A percentile compares a stretch with the other conserved stretches of the same genome.
These are phyloP conservation scores for Coffea humblotiana DNA, from an alignment of 305 asterid genomes.

Conservation along the genomic window DNA sequence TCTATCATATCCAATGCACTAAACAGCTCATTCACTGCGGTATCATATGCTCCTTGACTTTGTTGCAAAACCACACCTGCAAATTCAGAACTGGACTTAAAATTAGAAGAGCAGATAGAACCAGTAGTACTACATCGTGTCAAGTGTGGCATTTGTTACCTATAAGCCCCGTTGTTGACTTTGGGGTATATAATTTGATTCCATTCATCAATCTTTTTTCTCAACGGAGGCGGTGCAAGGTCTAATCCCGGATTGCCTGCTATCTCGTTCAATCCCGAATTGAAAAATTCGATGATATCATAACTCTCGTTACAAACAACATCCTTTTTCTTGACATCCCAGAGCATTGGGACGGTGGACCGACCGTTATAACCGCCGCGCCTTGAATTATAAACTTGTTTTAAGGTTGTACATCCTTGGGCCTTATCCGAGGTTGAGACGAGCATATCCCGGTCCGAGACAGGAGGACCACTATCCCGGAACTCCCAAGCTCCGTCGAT, in stretches of 20 bases:
- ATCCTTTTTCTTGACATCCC: slow-evolving; percentile 61
- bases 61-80: slow-evolving; percentile 92
- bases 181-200: slow-evolving; percentile 66
- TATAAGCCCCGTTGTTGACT: slow-evolving; percentile 83
- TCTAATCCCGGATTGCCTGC: slow-evolving; percentile 60
- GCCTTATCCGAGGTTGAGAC: slow-evolving; percentile 60
- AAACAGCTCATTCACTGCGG: slow-evolving; percentile 60
- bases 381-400: slow-evolving; percentile 60
- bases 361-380: slow-evolving; percentile 73
- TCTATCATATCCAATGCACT: slow-evolving; percentile 58
- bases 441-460: slow-evolving; percentile 19
- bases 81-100: neutral
- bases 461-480: slow-evolving; percentile 12
- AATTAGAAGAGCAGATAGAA: too few relatives aligned
- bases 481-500: slow-evolving; percentile 83
- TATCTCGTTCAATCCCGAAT: slow-evolving; percentile 55
- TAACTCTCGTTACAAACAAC: slow-evolving; percentile 89
- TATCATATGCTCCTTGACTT: slow-evolving; percentile 80
- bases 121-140: too few relatives aligned
- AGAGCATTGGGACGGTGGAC: slow-evolving; percentile 86
- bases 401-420: slow-evolving; percentile 59
- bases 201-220: slow-evolving; percentile 62
- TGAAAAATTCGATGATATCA: slow-evolving; percentile 68
- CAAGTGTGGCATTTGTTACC: slow-evolving; percentile 33
- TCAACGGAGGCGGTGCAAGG: slow-evolving; percentile 63